Evolutionary conservation across 1,284 basidiomycete species (phyloP).

Genomic region (Tilletia walkeri): DNA sequence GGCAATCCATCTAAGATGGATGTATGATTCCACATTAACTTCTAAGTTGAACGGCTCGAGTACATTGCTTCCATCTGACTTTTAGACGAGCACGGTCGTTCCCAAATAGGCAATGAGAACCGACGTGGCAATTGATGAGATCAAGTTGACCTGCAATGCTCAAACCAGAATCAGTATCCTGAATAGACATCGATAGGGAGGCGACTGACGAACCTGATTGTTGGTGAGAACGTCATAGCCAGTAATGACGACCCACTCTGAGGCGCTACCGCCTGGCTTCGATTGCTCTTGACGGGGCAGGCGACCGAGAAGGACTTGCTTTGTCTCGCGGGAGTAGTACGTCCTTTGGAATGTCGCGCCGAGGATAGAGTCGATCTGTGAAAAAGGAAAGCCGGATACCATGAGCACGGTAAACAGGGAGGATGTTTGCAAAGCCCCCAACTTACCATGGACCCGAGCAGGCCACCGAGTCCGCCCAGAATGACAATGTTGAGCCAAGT

Average conservation of each 20-base stretch:
- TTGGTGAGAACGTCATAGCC: conserved; percentile 75
- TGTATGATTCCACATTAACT: too few relatives aligned
- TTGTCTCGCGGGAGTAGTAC: conserved; percentile 67
- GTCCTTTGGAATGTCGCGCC: conserved; percentile 85
- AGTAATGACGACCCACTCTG: conserved; percentile 64
- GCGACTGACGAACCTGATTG: conserved; percentile 61
- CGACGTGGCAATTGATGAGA: conserved; percentile 30
- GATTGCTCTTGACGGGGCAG: conserved; percentile 7
- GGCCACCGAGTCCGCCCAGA: conserved; percentile 43
- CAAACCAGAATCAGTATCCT: neutral
- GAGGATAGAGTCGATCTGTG: conserved; percentile 68
- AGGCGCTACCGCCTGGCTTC: conserved; percentile 55
- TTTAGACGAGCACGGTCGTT: conserved; percentile 12
- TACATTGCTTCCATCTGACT: too few relatives aligned
- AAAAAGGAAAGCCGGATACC: conserved; percentile 14
- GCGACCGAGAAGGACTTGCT: conserved; percentile 63
- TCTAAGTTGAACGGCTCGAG: too few relatives aligned
- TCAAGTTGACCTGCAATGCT: conserved; percentile 38
- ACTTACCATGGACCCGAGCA: conserved; percentile 39
- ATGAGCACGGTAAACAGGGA: neutral
- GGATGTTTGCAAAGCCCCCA: neutral
- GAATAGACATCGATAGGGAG: conserved; percentile 55
- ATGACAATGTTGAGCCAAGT: conserved; percentile 65
- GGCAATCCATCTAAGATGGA: too few relatives aligned
- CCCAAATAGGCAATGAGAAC: conserved; percentile 29